Base-by-base conservation (phyloP, 2,329 filamentous ascomycete species). In the Cercospora zeae-maydis region DNA sequence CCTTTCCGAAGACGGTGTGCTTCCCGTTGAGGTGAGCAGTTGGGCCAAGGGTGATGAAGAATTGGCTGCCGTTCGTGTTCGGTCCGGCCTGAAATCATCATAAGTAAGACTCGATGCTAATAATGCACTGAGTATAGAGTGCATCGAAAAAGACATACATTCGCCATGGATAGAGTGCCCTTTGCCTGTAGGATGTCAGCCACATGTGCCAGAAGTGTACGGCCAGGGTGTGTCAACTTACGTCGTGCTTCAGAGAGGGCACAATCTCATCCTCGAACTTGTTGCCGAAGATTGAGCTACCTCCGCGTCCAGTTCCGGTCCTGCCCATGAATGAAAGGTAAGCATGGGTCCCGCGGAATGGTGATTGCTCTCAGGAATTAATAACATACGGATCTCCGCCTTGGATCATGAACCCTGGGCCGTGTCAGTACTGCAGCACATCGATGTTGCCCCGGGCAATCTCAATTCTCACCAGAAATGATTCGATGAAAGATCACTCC, bases 191-290 rank as follows among this genome's bases (percentile, higher is more conserved):
- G 11, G 7, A 27, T 30, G 42, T 49, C 14, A 49, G 42, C 42
- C 42, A 47, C 24, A 47, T 47, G 42, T 27, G 16, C 11, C 45
- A 4, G 45, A 13, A 7, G 27, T 21, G n/a, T n/a, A n/a, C n/a
- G n/a, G n/a, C n/a, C 14, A 8, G 5, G 1, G 4, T 34, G 10
- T 34, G 31, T 9, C 34, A 11, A 42, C 54, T 57, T 42, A 84
- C 80, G 63, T 91, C 89, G 77, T 98, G 93, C 77, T 88, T 91
- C 54, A 92, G 76, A 9, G 62, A 65, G 6, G 76, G 80, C 74
- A 98, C 97, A 75, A 96, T 95, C 80, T 99, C 95, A 74, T 99
- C 95, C 4, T 88, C 85, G 74, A 98, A 98, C 71, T 90, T 88
- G 58, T 85, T 87, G 64, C 92, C 92, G 80, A 95, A 98, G 77